These are phyloP conservation scores for Lupinus albus DNA, from an alignment of 306 rosid species.

Conservation along the genomic window DNA sequence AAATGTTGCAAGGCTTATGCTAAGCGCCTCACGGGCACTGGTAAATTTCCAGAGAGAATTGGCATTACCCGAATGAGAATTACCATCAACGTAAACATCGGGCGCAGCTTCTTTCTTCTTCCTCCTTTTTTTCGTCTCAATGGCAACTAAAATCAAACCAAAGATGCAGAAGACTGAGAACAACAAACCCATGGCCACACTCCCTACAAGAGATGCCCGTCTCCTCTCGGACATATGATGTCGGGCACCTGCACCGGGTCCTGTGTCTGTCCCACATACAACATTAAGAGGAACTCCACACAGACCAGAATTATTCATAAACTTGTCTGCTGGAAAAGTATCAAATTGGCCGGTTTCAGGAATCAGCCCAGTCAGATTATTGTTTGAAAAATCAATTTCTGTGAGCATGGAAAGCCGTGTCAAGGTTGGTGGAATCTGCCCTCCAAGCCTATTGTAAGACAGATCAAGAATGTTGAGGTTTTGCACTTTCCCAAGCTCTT, in stretches of 20 bases:
- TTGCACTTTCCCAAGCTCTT: conserved; percentile 66
- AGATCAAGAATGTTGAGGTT: conserved; percentile 86
- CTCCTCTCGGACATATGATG: conserved; percentile 62
- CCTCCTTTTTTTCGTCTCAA: conserved; percentile 77
- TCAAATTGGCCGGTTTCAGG: conserved; percentile 77
- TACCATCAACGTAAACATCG: conserved; percentile 61
- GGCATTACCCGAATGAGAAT: conserved; percentile 64
- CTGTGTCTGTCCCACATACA: conserved; percentile 46
- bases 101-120: conserved; percentile 72
- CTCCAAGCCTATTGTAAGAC: conserved; percentile 68
- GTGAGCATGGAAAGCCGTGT: conserved; percentile 63
- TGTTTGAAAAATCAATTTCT: conserved; percentile 81
- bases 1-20: conserved; percentile 87
- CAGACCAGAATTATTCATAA: conserved; percentile 75
- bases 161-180: conserved; percentile 80
- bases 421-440: conserved; percentile 67
- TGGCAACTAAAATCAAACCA: conserved; percentile 68
- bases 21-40: conserved; percentile 75
- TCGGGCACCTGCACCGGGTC: conserved; percentile 23
- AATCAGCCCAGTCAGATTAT: conserved; percentile 61
- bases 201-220: conserved; percentile 77
- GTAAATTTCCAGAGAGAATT: conserved; percentile 71
- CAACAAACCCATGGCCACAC: conserved; percentile 89
- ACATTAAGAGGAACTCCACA: conserved; percentile 80
- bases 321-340: conserved; percentile 63